phyloP scores from a whole-genome alignment of 1,284 basidiomycete species.

The Cutaneotrichosporon curvatum region DNA sequence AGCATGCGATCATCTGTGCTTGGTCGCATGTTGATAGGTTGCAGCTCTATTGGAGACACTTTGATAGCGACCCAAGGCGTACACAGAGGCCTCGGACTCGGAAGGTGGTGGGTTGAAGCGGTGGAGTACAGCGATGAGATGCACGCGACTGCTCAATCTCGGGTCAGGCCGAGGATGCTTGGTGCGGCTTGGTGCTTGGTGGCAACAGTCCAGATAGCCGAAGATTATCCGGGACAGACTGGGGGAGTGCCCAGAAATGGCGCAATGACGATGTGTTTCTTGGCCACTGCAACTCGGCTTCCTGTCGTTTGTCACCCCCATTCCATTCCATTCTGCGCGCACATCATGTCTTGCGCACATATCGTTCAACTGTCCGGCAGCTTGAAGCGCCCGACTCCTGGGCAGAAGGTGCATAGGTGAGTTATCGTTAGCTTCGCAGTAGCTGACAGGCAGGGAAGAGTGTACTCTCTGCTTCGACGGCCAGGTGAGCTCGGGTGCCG shows the following conservation, averaged over 20 bases:
- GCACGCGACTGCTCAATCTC: too few relatives aligned
- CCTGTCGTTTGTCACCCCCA: too few relatives aligned
- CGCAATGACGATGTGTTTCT: too few relatives aligned
- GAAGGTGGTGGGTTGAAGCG: too few relatives aligned
- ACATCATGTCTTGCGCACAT: slow-evolving; percentile 29
- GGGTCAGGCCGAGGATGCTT: too few relatives aligned
- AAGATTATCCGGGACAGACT: too few relatives aligned
- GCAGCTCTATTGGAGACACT: slow-evolving; percentile 10
- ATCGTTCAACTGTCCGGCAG: slow-evolving; percentile 19
- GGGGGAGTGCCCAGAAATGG: too few relatives aligned
- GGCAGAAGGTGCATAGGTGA: slow-evolving; percentile 45
- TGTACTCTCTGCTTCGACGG: slow-evolving; percentile 89
- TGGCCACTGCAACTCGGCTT: too few relatives aligned
- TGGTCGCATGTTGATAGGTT: background rate
- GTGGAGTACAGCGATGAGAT: too few relatives aligned
- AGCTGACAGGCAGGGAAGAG: slow-evolving; percentile 38
- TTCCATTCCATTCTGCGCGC: background rate
- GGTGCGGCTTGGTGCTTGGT: too few relatives aligned
- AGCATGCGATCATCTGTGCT: background rate
- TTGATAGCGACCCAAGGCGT: background rate
- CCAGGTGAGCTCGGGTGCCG: slow-evolving; percentile 54
- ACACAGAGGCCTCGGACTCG: background rate
- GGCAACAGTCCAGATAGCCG: too few relatives aligned
- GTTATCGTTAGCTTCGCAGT: slow-evolving; percentile 5
- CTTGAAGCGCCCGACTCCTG: slow-evolving; percentile 29